A percentile compares a stretch with the other conserved stretches of the same genome.
These are phyloP conservation scores for Lepidium africanum DNA, from an alignment of 345 rosid species.

Conservation along the genomic window DNA sequence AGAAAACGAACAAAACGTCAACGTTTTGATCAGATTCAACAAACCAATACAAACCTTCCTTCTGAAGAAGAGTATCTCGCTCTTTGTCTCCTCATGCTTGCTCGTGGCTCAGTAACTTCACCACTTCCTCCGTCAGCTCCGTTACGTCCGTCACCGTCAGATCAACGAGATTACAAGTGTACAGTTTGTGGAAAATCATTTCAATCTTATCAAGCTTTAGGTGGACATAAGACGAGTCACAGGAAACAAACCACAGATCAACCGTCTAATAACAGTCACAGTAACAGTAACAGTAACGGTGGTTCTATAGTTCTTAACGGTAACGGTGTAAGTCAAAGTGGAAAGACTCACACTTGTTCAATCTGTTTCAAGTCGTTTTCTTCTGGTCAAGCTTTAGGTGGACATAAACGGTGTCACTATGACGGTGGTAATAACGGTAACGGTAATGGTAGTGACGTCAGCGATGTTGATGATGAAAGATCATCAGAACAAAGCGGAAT, in stretches of 20 bases:
- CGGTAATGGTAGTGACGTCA: constrained; percentile 18
- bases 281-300: constrained; percentile 20
- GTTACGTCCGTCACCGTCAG: constrained; percentile 4
- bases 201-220: constrained; percentile 79
- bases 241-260: constrained; percentile 41
- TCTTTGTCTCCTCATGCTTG: constrained; percentile 91
- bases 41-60: constrained; percentile 28
- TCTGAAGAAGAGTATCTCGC: constrained; percentile 89
- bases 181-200: constrained; percentile 69
- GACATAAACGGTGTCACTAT: constrained; percentile 73
- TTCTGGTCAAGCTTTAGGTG: constrained; percentile 79
- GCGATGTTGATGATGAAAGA: constrained; percentile 22
- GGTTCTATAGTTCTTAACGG: background rate
- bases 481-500: constrained; percentile 15
- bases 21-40: constrained; percentile 29
- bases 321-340: constrained; percentile 18
- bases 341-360: constrained; percentile 48
- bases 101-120: constrained; percentile 45
- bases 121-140: background rate
- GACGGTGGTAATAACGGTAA: constrained; percentile 35
- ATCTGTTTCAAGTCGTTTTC: constrained; percentile 62
- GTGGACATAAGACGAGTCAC: constrained; percentile 95
- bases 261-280: constrained; percentile 21
- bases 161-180: constrained; percentile 50
- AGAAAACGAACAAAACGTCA: constrained; percentile 85